Evolutionary conservation across 2,329 filamentous ascomycete genomes (phyloP).

Genomic region (Dactylonectria estremocensis): DNA sequence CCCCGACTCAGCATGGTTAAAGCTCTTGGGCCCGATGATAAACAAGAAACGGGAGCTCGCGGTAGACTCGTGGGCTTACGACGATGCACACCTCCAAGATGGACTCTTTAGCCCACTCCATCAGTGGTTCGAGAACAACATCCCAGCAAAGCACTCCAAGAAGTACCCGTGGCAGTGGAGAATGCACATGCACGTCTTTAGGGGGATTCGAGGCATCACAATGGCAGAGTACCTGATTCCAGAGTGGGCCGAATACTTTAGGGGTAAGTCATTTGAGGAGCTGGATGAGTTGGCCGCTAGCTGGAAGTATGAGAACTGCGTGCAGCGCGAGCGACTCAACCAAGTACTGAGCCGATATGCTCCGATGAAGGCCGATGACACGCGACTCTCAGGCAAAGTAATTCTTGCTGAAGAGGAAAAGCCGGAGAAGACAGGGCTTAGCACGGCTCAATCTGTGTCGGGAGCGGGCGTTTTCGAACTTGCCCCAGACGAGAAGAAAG

Average conservation of each 20-base stretch:
- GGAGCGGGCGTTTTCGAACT: conserved; percentile 51
- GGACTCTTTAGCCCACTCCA: conserved; percentile 57
- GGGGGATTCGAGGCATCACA: conserved; percentile 56
- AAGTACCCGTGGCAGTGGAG: conserved; percentile 66
- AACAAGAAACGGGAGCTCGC: conserved; percentile 68
- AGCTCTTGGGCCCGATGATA: conserved; percentile 65
- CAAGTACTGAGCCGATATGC: conserved; percentile 63
- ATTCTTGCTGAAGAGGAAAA: conserved; percentile 33
- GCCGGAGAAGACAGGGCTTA: background rate
- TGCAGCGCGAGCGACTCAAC: conserved; percentile 66
- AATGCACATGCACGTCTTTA: conserved; percentile 65
- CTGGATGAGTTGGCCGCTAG: conserved; percentile 66
- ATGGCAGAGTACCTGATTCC: conserved; percentile 65
- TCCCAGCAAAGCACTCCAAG: conserved; percentile 59
- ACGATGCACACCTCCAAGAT: conserved; percentile 48
- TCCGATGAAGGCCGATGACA: conserved; percentile 45
- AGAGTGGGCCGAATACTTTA: conserved; percentile 70
- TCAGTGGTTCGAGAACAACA: conserved; percentile 60
- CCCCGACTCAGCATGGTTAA: conserved; percentile 63
- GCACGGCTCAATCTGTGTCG: conserved; percentile 41
- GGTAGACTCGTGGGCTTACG: conserved; percentile 69
- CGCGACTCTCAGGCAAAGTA: conserved; percentile 46
- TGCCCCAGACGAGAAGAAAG: conserved; percentile 42
- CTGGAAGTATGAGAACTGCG: conserved; percentile 69
- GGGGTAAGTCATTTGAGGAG: conserved; percentile 63